Base-by-base conservation (phyloP, 768 basidiomycete species). In the Termitomyces titanicus region DNA sequence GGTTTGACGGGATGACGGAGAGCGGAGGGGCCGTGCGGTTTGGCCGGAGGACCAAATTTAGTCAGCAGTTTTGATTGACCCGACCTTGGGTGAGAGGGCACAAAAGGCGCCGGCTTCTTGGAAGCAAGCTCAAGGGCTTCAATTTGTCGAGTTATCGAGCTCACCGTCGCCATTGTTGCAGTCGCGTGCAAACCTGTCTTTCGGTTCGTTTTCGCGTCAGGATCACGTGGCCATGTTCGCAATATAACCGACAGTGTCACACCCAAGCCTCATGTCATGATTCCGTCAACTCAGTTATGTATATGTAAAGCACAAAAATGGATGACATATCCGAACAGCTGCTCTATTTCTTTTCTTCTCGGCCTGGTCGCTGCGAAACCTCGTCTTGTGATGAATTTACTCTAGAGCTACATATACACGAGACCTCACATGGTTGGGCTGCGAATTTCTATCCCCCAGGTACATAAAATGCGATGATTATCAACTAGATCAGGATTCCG, bases 21-120 rank as follows among this genome's bases (percentile, higher is more conserved):
- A 25, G 79, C 74, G 44, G 73, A 82, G 31, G 73, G 75, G 11
- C 54, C 52, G 29, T 75, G 70, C 7, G 72, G 72, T 65, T 74
- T 67, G 54, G 68, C 44, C 20, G 68, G 85, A 2, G 86, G 80
- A 10, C 85, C 86, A 61, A 79, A 90, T 72, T 91, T 92, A 1
- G 84, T 83, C 55, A 89, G 77, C 11, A 90, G 77, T 66, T 89
- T 91, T 12, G 85, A 65, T 63, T 86, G 83, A 61, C 79, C 79
- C 20, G 82, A 81, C 63, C 88, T 89, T 60, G 76, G 50, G 61
- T 75, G 71, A 6, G 67, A 60, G 3, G 69, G 72, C 46, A 66
- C 62, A 27, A 64, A 64, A 20, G 69, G n/a, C n/a, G n/a, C n/a
- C n/a, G n/a, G 70, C 68, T 71, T 76, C 59, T 79, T 82, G 2